phyloP scores from a whole-genome alignment of 179 eudicot genomes.

The Patellifolia procumbens region DNA sequence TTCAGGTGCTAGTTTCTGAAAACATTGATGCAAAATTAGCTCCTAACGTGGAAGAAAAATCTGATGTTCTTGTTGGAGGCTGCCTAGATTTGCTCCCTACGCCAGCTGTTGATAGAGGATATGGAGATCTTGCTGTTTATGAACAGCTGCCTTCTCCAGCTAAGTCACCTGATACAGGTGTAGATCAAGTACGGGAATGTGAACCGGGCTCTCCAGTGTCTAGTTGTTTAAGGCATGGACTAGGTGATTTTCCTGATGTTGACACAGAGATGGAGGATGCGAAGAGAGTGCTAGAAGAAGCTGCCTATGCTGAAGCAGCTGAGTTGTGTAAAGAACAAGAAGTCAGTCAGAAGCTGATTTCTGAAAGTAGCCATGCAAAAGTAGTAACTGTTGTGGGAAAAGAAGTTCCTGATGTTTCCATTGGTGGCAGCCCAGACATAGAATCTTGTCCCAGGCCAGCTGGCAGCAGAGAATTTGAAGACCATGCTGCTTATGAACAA shows the following conservation, averaged over 20 bases:
- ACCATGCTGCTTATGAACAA: constrained; percentile 16
- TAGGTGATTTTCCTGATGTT: constrained; percentile 10
- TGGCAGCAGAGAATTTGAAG: constrained; percentile 12
- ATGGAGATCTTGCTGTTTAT: background rate
- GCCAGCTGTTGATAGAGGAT: constrained; percentile 18
- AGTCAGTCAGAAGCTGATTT: constrained; percentile 3
- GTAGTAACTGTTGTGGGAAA: constrained; percentile 17
- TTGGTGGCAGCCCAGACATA: constrained; percentile 21
- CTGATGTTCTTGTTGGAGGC: constrained; percentile 19
- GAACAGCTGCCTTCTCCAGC: constrained; percentile 20
- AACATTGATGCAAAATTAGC: background rate
- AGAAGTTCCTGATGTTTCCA: constrained; percentile 21
- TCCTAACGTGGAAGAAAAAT: constrained; percentile 19
- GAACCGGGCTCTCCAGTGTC: constrained; percentile 6
- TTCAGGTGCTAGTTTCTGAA: background rate
- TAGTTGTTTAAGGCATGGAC: background rate
- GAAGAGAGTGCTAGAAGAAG: background rate
- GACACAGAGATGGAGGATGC: constrained; percentile 2
- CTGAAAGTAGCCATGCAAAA: background rate
- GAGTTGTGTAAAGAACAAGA: background rate
- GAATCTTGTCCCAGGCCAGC: constrained; percentile 26
- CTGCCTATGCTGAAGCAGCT: background rate
- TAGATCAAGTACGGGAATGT: constrained; percentile 13
- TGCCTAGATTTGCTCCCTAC: constrained; percentile 14
- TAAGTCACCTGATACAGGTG: constrained; percentile 25